A percentile compares a stretch with the other conserved stretches of the same genome.
Evolutionary conservation across 202 grass and related monocot species (phyloP).

Genomic region (Elaeis oleifera): DNA sequence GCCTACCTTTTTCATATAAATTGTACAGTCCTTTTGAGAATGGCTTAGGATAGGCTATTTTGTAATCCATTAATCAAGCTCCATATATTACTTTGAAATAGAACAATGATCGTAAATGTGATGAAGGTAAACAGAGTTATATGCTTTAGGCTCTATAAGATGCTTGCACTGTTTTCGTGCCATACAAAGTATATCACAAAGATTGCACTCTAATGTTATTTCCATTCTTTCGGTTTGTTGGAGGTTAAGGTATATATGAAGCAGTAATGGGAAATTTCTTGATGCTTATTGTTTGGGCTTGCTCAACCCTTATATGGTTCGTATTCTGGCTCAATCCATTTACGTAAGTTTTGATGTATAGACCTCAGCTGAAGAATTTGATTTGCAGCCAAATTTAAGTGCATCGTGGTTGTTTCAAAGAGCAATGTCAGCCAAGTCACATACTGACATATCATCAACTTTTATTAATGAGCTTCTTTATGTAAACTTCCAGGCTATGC

Average conservation of each 20-base stretch:
- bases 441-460: constrained; percentile 50
- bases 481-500: constrained; percentile 86
- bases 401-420: constrained; percentile 94
- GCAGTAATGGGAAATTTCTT: constrained; percentile 60
- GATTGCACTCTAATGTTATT: background rate
- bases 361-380: constrained; percentile 11
- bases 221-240: constrained; percentile 22
- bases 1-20: too few species aligned
- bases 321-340: constrained; percentile 10
- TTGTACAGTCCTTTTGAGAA: too few species aligned
- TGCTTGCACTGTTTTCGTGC: too few species aligned
- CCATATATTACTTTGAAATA: too few species aligned
- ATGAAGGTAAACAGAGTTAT: too few species aligned
- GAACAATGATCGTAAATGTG: too few species aligned
- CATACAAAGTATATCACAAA: too few species aligned
- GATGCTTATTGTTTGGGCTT: constrained; percentile 56
- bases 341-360: constrained; percentile 8
- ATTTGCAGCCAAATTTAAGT: constrained; percentile 82
- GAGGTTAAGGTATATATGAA: constrained; percentile 77
- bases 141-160: too few species aligned
- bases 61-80: too few species aligned
- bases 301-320: constrained; percentile 89
- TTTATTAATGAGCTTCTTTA: constrained; percentile 94
- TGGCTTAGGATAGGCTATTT: too few species aligned
- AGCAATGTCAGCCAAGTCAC: constrained; percentile 76